Base-by-base conservation (phyloP, 495 filamentous ascomycete genomes). In the Pseudevernia furfuracea region DNA sequence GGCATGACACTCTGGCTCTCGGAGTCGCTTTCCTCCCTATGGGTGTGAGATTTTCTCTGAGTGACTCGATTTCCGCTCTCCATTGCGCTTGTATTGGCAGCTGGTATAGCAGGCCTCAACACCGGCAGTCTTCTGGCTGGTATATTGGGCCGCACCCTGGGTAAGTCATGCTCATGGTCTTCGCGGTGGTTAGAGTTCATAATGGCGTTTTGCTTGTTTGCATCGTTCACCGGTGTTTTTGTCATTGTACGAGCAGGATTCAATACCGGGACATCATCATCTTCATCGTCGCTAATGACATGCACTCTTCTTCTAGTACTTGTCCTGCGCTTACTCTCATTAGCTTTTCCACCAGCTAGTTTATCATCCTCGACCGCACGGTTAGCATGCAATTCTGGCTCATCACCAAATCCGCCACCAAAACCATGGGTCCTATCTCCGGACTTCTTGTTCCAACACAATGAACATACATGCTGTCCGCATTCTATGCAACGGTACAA, bases 401-500 rank as follows among this genome's bases (percentile, higher is more conserved):
- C 19, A 38, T 57, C n/a, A 30, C 28, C 43, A 48, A 21, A 25
- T 23, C n/a, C 6, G 11, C 21, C 30, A 28, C 19, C 39, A 14
- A 43, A 44, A 4, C 14, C 32, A 64, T 78, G 77, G 3, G 55
- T 68, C 7, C 73, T 70, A 30, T 71, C 66, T 10, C 70, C 71
- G 3, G 66, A 62, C 10, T 68, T 62, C 0, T 61, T 53, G 0
- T 32, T n/a, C 19, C 64, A 71, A 48, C 81, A 84, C 0, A 58
- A 44, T 32, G 75, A 73, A 57, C 81, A 84, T 2, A 75, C 62
- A 36, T 83, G 79, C 72, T 75, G 78, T 21, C 71, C 72, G 59
- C 81, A 84, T 1, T 61, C 65, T 14, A 58, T 67, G 68, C 81
- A 84, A 11, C 78, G 76, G 15, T 72, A 70, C 72, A 83, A 79